Conservation (phyloP, 1,139 yeast genomes). For the Candida sp. region DNA sequence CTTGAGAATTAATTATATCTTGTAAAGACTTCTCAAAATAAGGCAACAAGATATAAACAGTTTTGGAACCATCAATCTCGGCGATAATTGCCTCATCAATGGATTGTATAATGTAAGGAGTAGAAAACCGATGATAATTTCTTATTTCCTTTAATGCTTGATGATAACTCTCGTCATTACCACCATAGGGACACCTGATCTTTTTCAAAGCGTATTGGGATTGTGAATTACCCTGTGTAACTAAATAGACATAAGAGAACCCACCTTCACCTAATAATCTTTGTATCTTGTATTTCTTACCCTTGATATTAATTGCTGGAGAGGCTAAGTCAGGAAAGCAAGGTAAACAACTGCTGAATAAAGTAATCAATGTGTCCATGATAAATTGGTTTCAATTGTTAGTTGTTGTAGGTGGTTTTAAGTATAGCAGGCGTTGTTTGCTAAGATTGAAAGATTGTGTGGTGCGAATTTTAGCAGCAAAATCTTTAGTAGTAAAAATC, state of each 20-base stretch:
- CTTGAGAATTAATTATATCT: constrained; percentile 65
- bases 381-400: background rate
- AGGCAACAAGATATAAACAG: constrained; percentile 77
- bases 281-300: constrained; percentile 50
- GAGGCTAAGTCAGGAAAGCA: constrained; percentile 39
- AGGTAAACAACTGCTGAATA: constrained; percentile 34
- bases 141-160: constrained; percentile 76
- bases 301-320: constrained; percentile 52
- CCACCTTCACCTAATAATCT: constrained; percentile 87
- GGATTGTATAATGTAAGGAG: constrained; percentile 64
- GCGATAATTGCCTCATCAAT: constrained; percentile 70
- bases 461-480: background rate
- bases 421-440: background rate
- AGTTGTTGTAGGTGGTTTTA: too few species aligned
- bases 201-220: constrained; percentile 74
- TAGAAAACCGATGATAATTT: constrained; percentile 64
- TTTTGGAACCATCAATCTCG: constrained; percentile 76
- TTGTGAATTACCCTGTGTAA: constrained; percentile 44
- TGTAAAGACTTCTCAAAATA: constrained; percentile 72
- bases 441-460: background rate
- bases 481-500: background rate
- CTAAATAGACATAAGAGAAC: constrained; percentile 84
- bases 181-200: constrained; percentile 85
- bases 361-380: constrained; percentile 24
- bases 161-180: constrained; percentile 55